These are phyloP conservation scores for Sphagnum contortum DNA, from an alignment of 225 moss, liverwort and hornwort genomes.

Conservation along the genomic window DNA sequence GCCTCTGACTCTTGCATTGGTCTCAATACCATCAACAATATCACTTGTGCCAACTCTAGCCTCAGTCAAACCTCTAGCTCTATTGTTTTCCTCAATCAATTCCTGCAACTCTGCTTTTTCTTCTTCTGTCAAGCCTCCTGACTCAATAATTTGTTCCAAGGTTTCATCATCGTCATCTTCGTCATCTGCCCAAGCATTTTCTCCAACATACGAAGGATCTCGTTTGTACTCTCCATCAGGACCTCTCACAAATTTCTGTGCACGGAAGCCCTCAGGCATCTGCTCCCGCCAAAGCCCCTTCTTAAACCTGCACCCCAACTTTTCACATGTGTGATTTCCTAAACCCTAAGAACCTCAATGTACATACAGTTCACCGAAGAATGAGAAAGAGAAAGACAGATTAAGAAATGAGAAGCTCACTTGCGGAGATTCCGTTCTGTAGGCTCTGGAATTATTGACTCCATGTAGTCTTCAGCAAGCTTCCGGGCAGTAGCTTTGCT, in stretches of 20 bases:
- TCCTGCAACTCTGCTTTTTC: conserved; percentile 48
- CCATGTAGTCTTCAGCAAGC: conserved; percentile 51
- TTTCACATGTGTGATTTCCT: not conserved
- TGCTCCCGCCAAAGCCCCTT: conserved; percentile 53
- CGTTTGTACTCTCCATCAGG: conserved; percentile 56
- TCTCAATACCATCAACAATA: not conserved
- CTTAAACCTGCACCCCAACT: conserved; percentile 46
- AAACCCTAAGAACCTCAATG: not conserved
- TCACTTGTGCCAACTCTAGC: conserved; percentile 12
- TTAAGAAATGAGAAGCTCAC: conserved; percentile 18
- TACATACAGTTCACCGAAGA: too few species aligned
- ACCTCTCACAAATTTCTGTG: conserved; percentile 50
- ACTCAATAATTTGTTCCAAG: conserved; percentile 32
- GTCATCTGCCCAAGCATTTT: conserved; percentile 47
- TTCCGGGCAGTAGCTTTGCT: conserved; percentile 15
- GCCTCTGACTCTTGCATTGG: too few species aligned
- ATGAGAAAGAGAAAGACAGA: not conserved
- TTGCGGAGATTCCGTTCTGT: conserved; percentile 43
- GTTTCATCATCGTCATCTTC: conserved; percentile 25
- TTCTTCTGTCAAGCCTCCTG: conserved; percentile 32
- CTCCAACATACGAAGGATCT: conserved; percentile 65
- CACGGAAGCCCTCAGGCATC: conserved; percentile 52
- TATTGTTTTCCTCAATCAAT: conserved; percentile 35
- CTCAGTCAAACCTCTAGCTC: conserved; percentile 17
- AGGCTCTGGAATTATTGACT: conserved; percentile 80